A percentile compares a stretch with the other conserved stretches of the same genome.
Conservation (phyloP, 306 rosid species). For the Malus orientalis region DNA sequence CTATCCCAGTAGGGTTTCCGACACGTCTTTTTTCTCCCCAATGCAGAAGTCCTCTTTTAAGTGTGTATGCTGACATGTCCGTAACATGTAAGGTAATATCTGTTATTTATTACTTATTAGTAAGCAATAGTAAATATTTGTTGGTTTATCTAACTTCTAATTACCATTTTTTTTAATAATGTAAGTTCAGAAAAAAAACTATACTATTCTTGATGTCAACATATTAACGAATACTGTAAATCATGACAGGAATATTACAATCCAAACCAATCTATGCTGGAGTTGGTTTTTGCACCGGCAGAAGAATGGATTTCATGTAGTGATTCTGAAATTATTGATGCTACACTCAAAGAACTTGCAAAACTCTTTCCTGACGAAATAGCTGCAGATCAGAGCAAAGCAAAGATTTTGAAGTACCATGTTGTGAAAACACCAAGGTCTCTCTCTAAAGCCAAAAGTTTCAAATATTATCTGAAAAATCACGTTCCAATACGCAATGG, state of each 20-base stretch:
- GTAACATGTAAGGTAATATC: slow-evolving; percentile 79
- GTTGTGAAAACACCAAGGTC: slow-evolving; percentile 97
- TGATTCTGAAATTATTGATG: slow-evolving; percentile 79
- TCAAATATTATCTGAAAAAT: neutral
- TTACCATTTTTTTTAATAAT: neutral
- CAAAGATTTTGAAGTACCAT: slow-evolving; percentile 85
- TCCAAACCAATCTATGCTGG: slow-evolving; percentile 91
- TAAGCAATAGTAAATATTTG: neutral
- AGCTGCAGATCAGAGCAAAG: slow-evolving; percentile 88
- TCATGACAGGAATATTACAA: slow-evolving; percentile 71
- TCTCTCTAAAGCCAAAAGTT: slow-evolving; percentile 6
- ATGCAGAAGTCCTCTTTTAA: slow-evolving; percentile 90
- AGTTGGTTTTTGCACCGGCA: slow-evolving; percentile 97
- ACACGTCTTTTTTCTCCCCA: slow-evolving; percentile 3
- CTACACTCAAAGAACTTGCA: slow-evolving; percentile 91
- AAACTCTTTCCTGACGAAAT: slow-evolving; percentile 94
- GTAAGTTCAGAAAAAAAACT: neutral
- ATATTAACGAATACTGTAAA: neutral
- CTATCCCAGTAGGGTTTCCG: neutral
- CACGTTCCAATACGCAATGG: neutral
- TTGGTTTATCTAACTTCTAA: neutral
- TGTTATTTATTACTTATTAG: neutral
- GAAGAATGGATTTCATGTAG: slow-evolving; percentile 88
- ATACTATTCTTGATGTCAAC: neutral
- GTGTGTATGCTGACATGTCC: slow-evolving; percentile 98